Conservation (phyloP, 2,329 filamentous ascomycete species). For the Fusarium foetens region DNA sequence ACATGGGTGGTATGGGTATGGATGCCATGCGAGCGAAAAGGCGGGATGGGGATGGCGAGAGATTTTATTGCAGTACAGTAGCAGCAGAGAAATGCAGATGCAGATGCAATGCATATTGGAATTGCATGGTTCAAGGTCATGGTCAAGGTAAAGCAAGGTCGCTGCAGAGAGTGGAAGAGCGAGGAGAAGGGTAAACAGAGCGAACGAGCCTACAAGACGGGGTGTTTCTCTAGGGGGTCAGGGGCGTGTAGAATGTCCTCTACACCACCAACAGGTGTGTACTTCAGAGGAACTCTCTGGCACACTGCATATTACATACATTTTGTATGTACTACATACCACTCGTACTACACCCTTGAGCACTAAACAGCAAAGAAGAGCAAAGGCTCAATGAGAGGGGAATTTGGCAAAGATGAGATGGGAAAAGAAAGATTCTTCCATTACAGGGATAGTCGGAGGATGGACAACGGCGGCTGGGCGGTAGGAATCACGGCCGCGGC, state of each 20-base stretch:
- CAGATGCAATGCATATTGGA: conserved; percentile 23
- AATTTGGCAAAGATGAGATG: not conserved
- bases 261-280: conserved; percentile 9
- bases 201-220: not conserved
- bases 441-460: conserved; percentile 1
- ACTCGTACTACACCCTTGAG: conserved; percentile 15
- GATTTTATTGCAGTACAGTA: conserved; percentile 33
- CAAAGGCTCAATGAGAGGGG: not conserved
- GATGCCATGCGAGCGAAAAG: conserved; percentile 31
- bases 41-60: conserved; percentile 37
- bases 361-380: conserved; percentile 1
- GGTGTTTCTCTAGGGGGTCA: conserved; percentile 9
- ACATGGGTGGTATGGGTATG: conserved; percentile 3
- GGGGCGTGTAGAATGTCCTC: conserved; percentile 13
- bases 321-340: conserved; percentile 11
- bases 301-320: conserved; percentile 22
- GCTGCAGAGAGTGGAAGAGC: not conserved
- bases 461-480: conserved; percentile 31
- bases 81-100: conserved; percentile 17
- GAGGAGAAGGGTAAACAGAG: conserved; percentile 16
- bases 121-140: conserved; percentile 29
- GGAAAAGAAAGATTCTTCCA: conserved; percentile 14
- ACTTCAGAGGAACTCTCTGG: conserved; percentile 11
- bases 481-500: conserved; percentile 34
- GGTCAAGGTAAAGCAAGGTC: conserved; percentile 2